These are phyloP conservation scores for Thecaphora thlaspeos DNA, from an alignment of 1,284 basidiomycete species.

Conservation along the genomic window DNA sequence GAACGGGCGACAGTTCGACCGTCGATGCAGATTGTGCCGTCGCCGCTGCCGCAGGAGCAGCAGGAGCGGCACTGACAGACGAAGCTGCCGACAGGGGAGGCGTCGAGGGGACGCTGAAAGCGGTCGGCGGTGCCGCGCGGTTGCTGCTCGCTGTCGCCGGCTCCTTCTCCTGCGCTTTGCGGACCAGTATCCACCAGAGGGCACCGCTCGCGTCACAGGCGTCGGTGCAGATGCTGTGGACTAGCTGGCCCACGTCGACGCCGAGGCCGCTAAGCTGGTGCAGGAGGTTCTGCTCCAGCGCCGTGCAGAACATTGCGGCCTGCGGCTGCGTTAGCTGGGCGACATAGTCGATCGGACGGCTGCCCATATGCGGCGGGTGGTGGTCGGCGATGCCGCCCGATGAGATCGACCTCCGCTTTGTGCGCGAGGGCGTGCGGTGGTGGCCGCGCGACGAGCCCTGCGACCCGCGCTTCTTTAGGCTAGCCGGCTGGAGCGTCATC, in stretches of 20 bases:
- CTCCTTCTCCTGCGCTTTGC: slow-evolving; percentile 70
- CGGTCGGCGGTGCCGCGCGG: too few relatives aligned
- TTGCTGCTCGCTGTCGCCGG: not conserved
- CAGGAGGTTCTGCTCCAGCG: slow-evolving; percentile 74
- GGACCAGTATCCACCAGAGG: slow-evolving; percentile 92
- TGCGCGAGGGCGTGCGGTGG: slow-evolving; percentile 84
- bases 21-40: not conserved
- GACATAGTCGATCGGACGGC: slow-evolving; percentile 65
- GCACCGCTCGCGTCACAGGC: slow-evolving; percentile 91
- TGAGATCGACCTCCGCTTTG: slow-evolving; percentile 83
- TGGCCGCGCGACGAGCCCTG: slow-evolving; percentile 52
- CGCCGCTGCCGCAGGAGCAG: too few relatives aligned
- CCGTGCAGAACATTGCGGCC: slow-evolving; percentile 78
- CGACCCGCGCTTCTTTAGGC: slow-evolving; percentile 27
- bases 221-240: slow-evolving; percentile 83
- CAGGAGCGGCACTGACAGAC: too few relatives aligned
- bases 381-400: slow-evolving; percentile 56
- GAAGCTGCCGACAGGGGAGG: too few relatives aligned
- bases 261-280: slow-evolving; percentile 75
- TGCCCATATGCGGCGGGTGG: slow-evolving; percentile 30
- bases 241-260: slow-evolving; percentile 89
- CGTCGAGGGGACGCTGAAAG: too few relatives aligned
- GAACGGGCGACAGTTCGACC: not conserved
- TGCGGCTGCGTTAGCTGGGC: slow-evolving; percentile 70
- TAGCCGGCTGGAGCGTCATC: not conserved